A percentile compares a stretch with the other conserved stretches of the same genome.
Conservation (phyloP, 176 grass and related monocot genomes). For the Zoysia japonica region DNA sequence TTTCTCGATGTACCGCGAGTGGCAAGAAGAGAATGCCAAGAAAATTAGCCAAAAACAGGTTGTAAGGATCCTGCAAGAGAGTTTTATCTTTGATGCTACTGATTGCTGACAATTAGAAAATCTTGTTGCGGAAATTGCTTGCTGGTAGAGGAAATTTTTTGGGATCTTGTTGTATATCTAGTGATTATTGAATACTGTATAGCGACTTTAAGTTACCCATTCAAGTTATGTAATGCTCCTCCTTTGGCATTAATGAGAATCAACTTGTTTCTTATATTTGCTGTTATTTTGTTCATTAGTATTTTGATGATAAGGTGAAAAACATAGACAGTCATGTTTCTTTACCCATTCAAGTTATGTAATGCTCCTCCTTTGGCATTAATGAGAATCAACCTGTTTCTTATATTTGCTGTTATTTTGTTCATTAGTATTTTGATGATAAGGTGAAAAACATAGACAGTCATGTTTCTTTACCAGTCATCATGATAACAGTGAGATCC, state of each 20-base stretch:
- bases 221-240: neutral
- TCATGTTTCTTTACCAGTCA: neutral
- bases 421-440: neutral
- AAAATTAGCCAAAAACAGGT: constrained; percentile 80
- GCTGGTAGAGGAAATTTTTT: neutral
- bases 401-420: neutral
- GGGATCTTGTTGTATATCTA: neutral
- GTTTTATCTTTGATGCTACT: constrained; percentile 1
- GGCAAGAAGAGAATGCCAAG: constrained; percentile 85
- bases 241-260: neutral
- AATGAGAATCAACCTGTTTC: neutral
- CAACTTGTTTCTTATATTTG: neutral
- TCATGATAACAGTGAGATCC: neutral
- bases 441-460: constrained; percentile 13
- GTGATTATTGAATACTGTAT: neutral
- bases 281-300: neutral
- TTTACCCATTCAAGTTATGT: neutral
- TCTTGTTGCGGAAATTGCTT: neutral
- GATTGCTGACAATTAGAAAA: neutral
- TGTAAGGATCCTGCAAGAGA: neutral
- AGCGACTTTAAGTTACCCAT: neutral
- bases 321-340: neutral
- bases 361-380: neutral
- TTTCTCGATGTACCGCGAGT: constrained; percentile 77
- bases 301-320: neutral